Percentiles rank a stretch among this genome's conserved stretches.
phyloP scores from a whole-genome alignment of 2,329 filamentous ascomycete species.

The Coniosporium tulheliwenetii region DNA sequence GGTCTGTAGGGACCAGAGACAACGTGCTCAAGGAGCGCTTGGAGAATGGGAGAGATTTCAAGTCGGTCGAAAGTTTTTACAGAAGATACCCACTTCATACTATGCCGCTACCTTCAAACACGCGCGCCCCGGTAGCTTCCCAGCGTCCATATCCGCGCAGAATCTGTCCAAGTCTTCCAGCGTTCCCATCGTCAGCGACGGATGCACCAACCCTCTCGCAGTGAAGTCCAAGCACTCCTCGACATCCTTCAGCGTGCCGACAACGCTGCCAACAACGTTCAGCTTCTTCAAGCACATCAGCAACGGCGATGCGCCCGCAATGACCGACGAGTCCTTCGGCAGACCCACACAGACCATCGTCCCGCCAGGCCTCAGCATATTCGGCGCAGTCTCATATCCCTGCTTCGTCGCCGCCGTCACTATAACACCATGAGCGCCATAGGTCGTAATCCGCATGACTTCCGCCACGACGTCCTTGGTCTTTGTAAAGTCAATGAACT shows the following conservation, averaged over 20 bases:
- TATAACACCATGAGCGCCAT: constrained; percentile 21
- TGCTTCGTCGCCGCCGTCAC: constrained; percentile 20
- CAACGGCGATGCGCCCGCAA: constrained; percentile 23
- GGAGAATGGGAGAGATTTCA: too few species aligned
- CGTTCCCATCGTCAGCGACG: constrained; percentile 21
- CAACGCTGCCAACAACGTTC: constrained; percentile 26
- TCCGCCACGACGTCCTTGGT: constrained; percentile 18
- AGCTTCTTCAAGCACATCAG: constrained; percentile 22
- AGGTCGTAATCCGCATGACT: constrained; percentile 18
- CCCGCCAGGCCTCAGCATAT: constrained; percentile 17
- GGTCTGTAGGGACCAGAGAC: too few species aligned
- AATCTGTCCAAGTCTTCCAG: constrained; percentile 24
- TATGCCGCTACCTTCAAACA: constrained; percentile 21
- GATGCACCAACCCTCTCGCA: constrained; percentile 23
- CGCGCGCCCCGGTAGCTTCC: constrained; percentile 23
- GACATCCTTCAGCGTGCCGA: constrained; percentile 28
- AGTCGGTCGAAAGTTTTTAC: too few species aligned
- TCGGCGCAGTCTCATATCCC: constrained; percentile 18
- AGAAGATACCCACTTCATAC: not conserved
- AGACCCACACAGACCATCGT: constrained; percentile 22
- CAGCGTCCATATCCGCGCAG: constrained; percentile 20
- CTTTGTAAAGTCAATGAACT: constrained; percentile 20
- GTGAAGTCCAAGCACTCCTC: constrained; percentile 30
- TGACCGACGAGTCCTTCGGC: constrained; percentile 14
- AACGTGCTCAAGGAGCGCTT: too few species aligned